Evolutionary conservation across 140 eudicot species (phyloP).

Genomic region (Erigeron philadelphicus): DNA sequence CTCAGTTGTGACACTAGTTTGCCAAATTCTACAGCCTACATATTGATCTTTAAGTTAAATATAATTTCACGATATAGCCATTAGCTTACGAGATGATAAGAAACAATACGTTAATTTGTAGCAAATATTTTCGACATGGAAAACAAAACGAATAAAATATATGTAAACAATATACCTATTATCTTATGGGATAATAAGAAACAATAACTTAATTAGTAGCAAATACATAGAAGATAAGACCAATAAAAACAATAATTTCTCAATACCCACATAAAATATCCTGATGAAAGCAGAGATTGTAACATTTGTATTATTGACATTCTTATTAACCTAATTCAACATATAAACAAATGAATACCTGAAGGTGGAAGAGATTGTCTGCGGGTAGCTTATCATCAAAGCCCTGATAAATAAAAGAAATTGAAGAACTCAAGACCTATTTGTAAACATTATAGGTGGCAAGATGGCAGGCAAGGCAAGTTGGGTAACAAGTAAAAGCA

Average conservation of each 20-base stretch:
- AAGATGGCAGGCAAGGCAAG: background rate
- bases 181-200: background rate
- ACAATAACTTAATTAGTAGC: background rate
- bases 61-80: background rate
- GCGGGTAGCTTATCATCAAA: slow-evolving; percentile 87
- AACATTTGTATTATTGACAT: background rate
- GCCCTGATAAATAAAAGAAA: slow-evolving; percentile 48
- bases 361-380: slow-evolving; percentile 81
- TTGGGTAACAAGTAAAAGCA: background rate
- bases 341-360: slow-evolving; percentile 42
- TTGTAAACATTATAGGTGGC: background rate
- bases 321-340: slow-evolving; percentile 1
- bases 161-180: no score
- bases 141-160: no score
- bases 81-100: no score
- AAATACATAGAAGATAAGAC: background rate
- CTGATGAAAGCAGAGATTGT: background rate
- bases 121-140: no score
- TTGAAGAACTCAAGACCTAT: background rate
- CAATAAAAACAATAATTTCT: background rate
- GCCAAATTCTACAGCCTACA: slow-evolving; percentile 89
- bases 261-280: background rate
- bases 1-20: slow-evolving; percentile 70
- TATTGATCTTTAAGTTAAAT: slow-evolving; percentile 15
- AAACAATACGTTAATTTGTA: no score